Base-by-base conservation (phyloP, 2,329 filamentous ascomycete species). In the Fusarium buxicola region DNA sequence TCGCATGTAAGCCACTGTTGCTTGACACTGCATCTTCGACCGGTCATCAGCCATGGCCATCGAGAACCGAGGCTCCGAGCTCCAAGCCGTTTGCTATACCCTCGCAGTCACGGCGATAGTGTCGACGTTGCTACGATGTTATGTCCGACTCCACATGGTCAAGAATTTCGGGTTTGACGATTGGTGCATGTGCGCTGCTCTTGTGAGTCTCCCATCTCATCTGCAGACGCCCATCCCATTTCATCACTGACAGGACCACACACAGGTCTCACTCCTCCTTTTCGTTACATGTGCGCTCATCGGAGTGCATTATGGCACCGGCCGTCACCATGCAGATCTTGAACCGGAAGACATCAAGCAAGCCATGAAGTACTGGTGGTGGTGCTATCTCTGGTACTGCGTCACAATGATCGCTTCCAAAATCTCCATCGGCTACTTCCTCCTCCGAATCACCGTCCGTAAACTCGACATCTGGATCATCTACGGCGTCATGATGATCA, bases 401-500 rank as follows among this genome's bases (percentile, higher is more conserved):
- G 38, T 73, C 27, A 66, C 72, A 16, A 77, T 78, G 75, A 72
- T 77, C 15, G 51, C 71, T 10, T 75, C 74, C 48, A 81, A 81
- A 55, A 68, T 79, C 13, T 81, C 78, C 27, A 80, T 81, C 60
- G 76, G 74, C n/a, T 74, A 70, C 53, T 78, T 80, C 48, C 72
- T 81, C 16, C 70, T 79, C 13, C 78, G 79, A 39, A 75, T 81
- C 45, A 75, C 77, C 7, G 69, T 74, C 54, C 66, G 70, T 12
- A 70, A 66, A 13, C 7, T 70, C 9, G 72, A 81, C 54, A 61
- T 72, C 16, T 72, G 69, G 67, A 75, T 78, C 44, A 73, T 81
- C 18, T 75, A 77, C 45, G 21, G 63, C 2, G 73, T 75, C n/a
- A 74, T 77, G 58, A 44, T 69, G 32, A 63, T 74, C 46, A 78